A percentile compares a stretch with the other conserved stretches of the same genome.
Conservation (phyloP, 116 monocot genomes). For the Thalassia testudinum region DNA sequence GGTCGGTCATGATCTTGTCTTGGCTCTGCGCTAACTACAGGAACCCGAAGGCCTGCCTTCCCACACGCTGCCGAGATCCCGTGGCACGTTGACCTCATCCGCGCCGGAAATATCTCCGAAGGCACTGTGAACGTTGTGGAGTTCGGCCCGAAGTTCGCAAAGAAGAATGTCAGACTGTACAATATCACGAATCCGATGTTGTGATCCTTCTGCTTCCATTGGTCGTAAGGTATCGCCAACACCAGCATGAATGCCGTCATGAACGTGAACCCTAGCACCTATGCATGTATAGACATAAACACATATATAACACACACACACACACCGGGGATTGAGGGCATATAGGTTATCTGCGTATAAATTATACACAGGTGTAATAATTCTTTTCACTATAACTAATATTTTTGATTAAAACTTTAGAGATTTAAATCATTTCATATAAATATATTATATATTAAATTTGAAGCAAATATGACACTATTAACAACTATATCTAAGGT, state of each 20-base stretch:
- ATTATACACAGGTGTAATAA: no score
- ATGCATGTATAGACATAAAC: background rate
- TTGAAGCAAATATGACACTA: no score
- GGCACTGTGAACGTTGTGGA: constrained; percentile 59
- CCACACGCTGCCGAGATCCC: constrained; percentile 57
- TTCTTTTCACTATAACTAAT: no score
- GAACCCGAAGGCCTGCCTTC: constrained; percentile 27
- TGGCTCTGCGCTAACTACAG: constrained; percentile 31
- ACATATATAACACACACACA: no score
- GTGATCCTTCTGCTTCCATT: constrained; percentile 1
- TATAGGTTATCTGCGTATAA: no score
- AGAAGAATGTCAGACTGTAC: constrained; percentile 35
- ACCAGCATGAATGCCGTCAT: constrained; percentile 12
- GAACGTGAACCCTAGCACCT: constrained; percentile 5
- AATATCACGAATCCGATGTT: constrained; percentile 6
- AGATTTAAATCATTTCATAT: no score
- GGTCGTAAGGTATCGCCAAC: constrained; percentile 6
- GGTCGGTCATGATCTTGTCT: constrained; percentile 10
- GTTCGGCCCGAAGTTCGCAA: constrained; percentile 60
- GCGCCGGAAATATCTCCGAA: constrained; percentile 53
- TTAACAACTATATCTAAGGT: no score
- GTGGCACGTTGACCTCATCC: constrained; percentile 59
- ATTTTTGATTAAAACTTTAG: no score
- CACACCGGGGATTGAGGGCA: no score
- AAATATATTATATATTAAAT: no score